Conservation (phyloP, 1,284 basidiomycete genomes). For the Cutaneotrichosporon sp. region DNA sequence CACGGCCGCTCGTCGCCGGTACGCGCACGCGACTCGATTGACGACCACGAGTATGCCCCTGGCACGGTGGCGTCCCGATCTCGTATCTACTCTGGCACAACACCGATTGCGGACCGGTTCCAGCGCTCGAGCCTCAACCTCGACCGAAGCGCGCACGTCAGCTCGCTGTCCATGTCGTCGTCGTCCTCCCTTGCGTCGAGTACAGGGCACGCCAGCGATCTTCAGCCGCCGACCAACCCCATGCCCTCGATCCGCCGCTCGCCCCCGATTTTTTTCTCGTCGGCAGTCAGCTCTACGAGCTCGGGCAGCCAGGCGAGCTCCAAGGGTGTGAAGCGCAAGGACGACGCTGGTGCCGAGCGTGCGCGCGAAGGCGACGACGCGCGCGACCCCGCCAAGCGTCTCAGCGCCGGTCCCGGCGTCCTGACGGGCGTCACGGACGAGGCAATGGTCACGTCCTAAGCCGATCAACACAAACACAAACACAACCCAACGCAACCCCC, state of each 20-base stretch:
- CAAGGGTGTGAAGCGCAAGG: slow-evolving; percentile 29
- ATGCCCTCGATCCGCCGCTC: slow-evolving; percentile 29
- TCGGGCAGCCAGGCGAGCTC: neutral
- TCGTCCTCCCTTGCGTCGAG: slow-evolving; percentile 2
- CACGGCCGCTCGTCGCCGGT: neutral
- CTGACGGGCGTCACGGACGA: slow-evolving; percentile 4
- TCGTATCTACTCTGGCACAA: slow-evolving; percentile 16
- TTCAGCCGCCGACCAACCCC: slow-evolving; percentile 23
- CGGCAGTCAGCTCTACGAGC: slow-evolving; percentile 9
- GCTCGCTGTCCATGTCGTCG: slow-evolving; percentile 8
- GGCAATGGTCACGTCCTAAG: neutral
- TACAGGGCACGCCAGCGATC: slow-evolving; percentile 7
- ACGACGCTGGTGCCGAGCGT: slow-evolving; percentile 19
- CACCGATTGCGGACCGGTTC: slow-evolving; percentile 47
- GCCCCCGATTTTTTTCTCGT: slow-evolving; percentile 38
- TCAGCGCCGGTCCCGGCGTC: slow-evolving; percentile 30
- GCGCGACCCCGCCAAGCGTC: slow-evolving; percentile 25
- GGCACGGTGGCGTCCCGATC: slow-evolving; percentile 35
- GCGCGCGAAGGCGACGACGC: slow-evolving; percentile 10
- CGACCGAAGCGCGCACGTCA: slow-evolving; percentile 18
- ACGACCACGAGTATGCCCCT: slow-evolving; percentile 28
- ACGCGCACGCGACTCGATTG: slow-evolving; percentile 16
- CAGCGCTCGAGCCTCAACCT: slow-evolving; percentile 12
- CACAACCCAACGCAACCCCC: no score
- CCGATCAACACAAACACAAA: no score